These are phyloP conservation scores for Psilocybe sp. DNA, from an alignment of 768 basidiomycete species.

Conservation along the genomic window DNA sequence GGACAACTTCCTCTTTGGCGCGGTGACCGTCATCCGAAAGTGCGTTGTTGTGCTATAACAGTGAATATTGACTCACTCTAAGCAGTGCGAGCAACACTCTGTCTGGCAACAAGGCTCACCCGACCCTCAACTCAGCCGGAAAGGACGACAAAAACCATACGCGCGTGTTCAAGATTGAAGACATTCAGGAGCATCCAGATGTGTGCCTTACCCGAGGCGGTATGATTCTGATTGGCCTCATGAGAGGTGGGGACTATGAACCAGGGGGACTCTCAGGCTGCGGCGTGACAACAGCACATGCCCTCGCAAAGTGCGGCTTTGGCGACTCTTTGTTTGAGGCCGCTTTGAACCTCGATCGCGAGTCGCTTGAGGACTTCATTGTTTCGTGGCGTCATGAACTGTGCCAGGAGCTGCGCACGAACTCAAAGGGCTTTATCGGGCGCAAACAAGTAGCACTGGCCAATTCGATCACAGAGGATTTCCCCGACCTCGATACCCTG, in stretches of 20 bases:
- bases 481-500: constrained; percentile 74
- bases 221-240: constrained; percentile 76
- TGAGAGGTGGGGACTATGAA: constrained; percentile 91
- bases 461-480: constrained; percentile 56
- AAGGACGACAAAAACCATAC: constrained; percentile 74
- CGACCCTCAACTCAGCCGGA: constrained; percentile 61
- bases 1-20: constrained; percentile 90
- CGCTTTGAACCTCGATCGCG: constrained; percentile 43
- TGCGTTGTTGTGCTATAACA: constrained; percentile 29
- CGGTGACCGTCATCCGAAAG: constrained; percentile 82
- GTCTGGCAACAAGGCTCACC: constrained; percentile 66
- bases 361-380: constrained; percentile 51
- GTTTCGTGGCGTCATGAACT: constrained; percentile 61
- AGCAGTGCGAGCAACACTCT: constrained; percentile 67
- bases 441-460: constrained; percentile 66
- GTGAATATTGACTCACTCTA: constrained; percentile 2
- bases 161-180: constrained; percentile 37
- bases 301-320: constrained; percentile 78
- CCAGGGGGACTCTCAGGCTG: constrained; percentile 66
- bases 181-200: constrained; percentile 39
- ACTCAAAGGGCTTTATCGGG: constrained; percentile 60
- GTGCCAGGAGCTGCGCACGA: constrained; percentile 62
- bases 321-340: constrained; percentile 68
- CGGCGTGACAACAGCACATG: constrained; percentile 70
- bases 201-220: constrained; percentile 62